Base-by-base conservation (phyloP, 352 stramenopile genomes). In the Achlya hypogyna region DNA sequence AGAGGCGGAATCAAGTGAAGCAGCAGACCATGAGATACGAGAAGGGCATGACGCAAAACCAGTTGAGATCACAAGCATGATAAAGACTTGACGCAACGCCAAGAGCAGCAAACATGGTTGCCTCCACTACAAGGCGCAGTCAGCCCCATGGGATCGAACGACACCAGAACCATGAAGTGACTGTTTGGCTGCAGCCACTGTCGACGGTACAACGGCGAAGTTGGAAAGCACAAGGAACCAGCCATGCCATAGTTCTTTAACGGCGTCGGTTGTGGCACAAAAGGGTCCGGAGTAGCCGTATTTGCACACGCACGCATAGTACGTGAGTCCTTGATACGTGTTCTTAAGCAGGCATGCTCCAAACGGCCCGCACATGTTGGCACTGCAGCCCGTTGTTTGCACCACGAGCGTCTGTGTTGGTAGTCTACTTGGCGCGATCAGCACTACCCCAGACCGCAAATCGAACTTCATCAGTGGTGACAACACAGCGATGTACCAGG, bases 51-150 rank as follows among this genome's bases (percentile, higher is more conserved):
- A 40, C 34, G 32, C 59, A 65, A 54, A 56, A 22, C 59, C 59
- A 65, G 25, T 65, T 65, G 22, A 65, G 27, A 25, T 65, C 59
- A 25, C 59, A 65, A 12, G 59, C 59, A 27, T 65, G 59, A 25
- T 65, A 65, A 5, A 56, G 9, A 58, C 59, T 65, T 5, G 59
- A 65, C 9, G 35, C 14, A 6, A 65, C 32, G 9, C 59, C 59
- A 10, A 65, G 38, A 12, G 59, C 42, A 10, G n/a, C 10, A 27
- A 65, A 65, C 25, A 65, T 14, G 10, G 58, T 25, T n/a, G 59
- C 35, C 58, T 65, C 59, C 18, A 62, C 53, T 62, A 45, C 31
- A 42, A 38, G 5, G n/a, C 25, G 23, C 25, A 63, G 27, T 42
- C n/a, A n/a, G n/a, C n/a, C n/a, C n/a, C n/a, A n/a, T n/a, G n/a